These are phyloP conservation scores for Thelonectria discophora DNA, from an alignment of 2,329 filamentous ascomycete genomes.

Conservation along the genomic window DNA sequence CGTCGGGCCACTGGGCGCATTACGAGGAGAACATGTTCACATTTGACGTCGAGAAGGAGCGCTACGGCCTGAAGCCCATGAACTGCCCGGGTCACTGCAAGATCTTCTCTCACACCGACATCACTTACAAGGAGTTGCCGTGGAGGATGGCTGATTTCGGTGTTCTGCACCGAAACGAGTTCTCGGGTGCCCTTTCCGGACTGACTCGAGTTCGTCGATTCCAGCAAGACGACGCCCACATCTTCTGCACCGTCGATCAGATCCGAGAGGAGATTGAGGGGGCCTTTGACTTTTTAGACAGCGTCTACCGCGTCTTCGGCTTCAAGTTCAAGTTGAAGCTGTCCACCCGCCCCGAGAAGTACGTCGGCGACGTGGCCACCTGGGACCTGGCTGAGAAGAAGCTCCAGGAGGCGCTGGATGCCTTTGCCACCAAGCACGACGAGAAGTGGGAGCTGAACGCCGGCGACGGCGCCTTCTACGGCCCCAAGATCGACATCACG, in stretches of 20 bases:
- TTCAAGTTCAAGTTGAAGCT: slow-evolving; percentile 90
- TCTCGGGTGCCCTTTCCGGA: slow-evolving; percentile 88
- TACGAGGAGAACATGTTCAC: slow-evolving; percentile 90
- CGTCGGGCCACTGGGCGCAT: slow-evolving; percentile 87
- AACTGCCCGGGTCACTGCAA: slow-evolving; percentile 96
- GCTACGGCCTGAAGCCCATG: slow-evolving; percentile 87
- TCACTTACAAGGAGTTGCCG: slow-evolving; percentile 86
- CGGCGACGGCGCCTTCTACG: slow-evolving; percentile 97
- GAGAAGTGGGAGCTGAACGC: slow-evolving; percentile 89
- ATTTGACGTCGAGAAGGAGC: slow-evolving; percentile 80
- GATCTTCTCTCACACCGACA: slow-evolving; percentile 83
- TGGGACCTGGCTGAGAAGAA: slow-evolving; percentile 90
- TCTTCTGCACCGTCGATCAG: slow-evolving; percentile 75
- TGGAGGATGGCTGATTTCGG: slow-evolving; percentile 96
- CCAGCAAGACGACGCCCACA: slow-evolving; percentile 95
- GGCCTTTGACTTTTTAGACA: slow-evolving; percentile 86
- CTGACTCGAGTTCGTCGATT: slow-evolving; percentile 93
- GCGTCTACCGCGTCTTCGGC: slow-evolving; percentile 71
- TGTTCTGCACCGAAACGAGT: slow-evolving; percentile 93
- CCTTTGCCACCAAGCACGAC: slow-evolving; percentile 70
- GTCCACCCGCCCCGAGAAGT: slow-evolving; percentile 89
- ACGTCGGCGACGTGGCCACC: slow-evolving; percentile 83
- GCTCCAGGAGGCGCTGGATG: slow-evolving; percentile 79
- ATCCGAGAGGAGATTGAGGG: slow-evolving; percentile 68
- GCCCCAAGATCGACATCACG: slow-evolving; percentile 97